Conservation (phyloP, 2,329 filamentous ascomycete genomes). For the Helicocarpus griseus region DNA sequence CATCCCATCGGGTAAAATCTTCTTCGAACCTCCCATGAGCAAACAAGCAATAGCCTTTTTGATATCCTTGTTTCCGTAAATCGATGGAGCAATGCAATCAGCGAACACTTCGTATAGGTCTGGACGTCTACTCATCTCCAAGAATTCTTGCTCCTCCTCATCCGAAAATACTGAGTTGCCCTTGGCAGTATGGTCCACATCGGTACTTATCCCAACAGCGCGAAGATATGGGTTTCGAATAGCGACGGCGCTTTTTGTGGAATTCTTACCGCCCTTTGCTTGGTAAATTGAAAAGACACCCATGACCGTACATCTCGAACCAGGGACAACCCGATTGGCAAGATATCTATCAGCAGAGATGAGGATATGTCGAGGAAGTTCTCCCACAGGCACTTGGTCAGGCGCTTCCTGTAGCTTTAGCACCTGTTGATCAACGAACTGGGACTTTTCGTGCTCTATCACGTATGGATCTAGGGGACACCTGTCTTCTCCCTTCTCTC, state of each 20-base stretch:
- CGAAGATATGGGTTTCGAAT: constrained; percentile 92
- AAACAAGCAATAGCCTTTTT: constrained; percentile 96
- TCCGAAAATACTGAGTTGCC: constrained; percentile 78
- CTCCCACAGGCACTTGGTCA: constrained; percentile 93
- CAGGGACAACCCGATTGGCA: constrained; percentile 90
- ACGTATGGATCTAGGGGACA: constrained; percentile 95
- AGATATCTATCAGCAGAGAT: constrained; percentile 95
- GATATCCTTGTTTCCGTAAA: constrained; percentile 92
- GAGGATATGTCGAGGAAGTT: constrained; percentile 86
- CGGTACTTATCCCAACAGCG: constrained; percentile 83
- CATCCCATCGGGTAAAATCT: constrained; percentile 96
- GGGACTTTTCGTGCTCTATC: constrained; percentile 84
- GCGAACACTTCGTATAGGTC: constrained; percentile 90
- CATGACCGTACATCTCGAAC: constrained; percentile 88
- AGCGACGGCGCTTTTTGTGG: constrained; percentile 70
- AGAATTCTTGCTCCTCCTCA: constrained; percentile 93
- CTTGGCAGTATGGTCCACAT: constrained; percentile 81
- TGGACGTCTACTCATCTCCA: constrained; percentile 78
- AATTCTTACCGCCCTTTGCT: constrained; percentile 74
- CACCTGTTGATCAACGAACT: constrained; percentile 95
- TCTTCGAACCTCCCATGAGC: constrained; percentile 89
- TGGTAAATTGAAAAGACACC: constrained; percentile 98
- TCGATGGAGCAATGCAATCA: constrained; percentile 89
- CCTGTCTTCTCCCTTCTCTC: constrained; percentile 52
- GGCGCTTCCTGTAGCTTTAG: constrained; percentile 96